Evolutionary conservation across 2,329 filamentous ascomycete genomes (phyloP).

Genomic region (Zasmidium cellare): DNA sequence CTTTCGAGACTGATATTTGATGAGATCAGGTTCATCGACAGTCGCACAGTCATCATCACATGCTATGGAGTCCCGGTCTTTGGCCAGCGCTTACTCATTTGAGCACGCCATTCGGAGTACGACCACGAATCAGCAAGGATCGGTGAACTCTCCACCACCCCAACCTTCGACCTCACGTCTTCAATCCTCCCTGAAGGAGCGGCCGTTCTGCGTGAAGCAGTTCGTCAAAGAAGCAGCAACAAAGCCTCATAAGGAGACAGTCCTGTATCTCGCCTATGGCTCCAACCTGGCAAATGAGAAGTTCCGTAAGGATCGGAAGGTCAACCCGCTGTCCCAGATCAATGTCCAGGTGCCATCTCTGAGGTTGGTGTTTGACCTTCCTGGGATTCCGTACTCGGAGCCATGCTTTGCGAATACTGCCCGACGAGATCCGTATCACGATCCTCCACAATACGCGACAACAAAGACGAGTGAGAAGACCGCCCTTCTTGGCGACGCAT

Average conservation of each 20-base stretch:
- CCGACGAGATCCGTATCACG: constrained; percentile 50
- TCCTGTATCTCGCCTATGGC: constrained; percentile 68
- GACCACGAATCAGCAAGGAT: constrained; percentile 2
- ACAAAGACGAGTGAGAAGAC: constrained; percentile 35
- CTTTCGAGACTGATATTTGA: no score
- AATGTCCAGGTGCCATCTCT: constrained; percentile 81
- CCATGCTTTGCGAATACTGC: constrained; percentile 89
- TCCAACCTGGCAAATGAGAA: constrained; percentile 82
- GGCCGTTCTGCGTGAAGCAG: constrained; percentile 21
- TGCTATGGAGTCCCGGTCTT: constrained; percentile 4
- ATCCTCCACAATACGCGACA: constrained; percentile 15
- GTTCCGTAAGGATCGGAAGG: constrained; percentile 74
- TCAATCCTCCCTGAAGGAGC: constrained; percentile 18
- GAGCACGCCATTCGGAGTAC: constrained; percentile 20
- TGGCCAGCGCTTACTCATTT: constrained; percentile 21
- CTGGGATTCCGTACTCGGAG: constrained; percentile 81
- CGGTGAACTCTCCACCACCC: constrained; percentile 4
- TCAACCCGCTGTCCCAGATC: constrained; percentile 76
- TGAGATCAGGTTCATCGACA: no score
- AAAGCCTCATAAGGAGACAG: constrained; percentile 24
- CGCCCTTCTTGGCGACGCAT: constrained; percentile 24
- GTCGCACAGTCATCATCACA: not conserved
- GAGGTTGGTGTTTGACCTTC: constrained; percentile 78
- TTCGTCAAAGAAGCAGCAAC: constrained; percentile 17
- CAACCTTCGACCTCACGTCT: constrained; percentile 20